Evolutionary conservation across 1,284 basidiomycete species (phyloP).

Genomic region (Cryptococcus amylolentus): DNA sequence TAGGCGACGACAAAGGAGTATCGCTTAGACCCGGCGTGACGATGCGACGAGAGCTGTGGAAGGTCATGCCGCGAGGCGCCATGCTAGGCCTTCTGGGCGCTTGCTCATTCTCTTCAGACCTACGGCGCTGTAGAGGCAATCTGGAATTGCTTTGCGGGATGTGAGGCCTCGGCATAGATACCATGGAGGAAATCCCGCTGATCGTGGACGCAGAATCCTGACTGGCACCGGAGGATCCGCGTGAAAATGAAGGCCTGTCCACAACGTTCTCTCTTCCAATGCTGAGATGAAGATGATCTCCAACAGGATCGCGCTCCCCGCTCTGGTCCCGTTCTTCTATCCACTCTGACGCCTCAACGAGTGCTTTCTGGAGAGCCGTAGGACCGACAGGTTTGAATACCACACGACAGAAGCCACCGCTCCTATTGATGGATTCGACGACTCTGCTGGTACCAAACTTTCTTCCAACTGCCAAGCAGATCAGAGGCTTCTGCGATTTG

Average conservation of each 20-base stretch:
- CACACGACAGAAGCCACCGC: slow-evolving; percentile 81
- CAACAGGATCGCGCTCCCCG: not conserved
- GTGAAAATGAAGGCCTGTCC: slow-evolving; percentile 30
- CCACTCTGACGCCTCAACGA: slow-evolving; percentile 69
- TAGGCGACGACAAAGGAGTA: slow-evolving; percentile 10
- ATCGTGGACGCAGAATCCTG: slow-evolving; percentile 29
- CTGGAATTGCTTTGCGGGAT: slow-evolving; percentile 6
- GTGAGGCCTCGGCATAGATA: not conserved
- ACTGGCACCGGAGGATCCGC: slow-evolving; percentile 31
- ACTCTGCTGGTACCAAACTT: slow-evolving; percentile 56
- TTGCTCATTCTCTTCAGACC: slow-evolving; percentile 45
- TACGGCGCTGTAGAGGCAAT: slow-evolving; percentile 32
- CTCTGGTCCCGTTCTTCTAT: slow-evolving; percentile 38
- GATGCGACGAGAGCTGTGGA: slow-evolving; percentile 18
- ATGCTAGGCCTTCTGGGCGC: slow-evolving; percentile 31
- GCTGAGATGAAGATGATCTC: not conserved
- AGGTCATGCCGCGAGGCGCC: slow-evolving; percentile 42
- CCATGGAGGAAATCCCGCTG: slow-evolving; percentile 16
- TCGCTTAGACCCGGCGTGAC: slow-evolving; percentile 1
- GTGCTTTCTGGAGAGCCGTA: slow-evolving; percentile 62
- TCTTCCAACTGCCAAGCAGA: slow-evolving; percentile 64
- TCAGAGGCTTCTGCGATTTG: slow-evolving; percentile 19
- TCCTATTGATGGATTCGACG: slow-evolving; percentile 50
- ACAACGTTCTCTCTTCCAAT: not conserved
- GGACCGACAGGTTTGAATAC: slow-evolving; percentile 89